Base-by-base conservation (phyloP, 371 early-diverging fungal species). In the Circinella minor region DNA sequence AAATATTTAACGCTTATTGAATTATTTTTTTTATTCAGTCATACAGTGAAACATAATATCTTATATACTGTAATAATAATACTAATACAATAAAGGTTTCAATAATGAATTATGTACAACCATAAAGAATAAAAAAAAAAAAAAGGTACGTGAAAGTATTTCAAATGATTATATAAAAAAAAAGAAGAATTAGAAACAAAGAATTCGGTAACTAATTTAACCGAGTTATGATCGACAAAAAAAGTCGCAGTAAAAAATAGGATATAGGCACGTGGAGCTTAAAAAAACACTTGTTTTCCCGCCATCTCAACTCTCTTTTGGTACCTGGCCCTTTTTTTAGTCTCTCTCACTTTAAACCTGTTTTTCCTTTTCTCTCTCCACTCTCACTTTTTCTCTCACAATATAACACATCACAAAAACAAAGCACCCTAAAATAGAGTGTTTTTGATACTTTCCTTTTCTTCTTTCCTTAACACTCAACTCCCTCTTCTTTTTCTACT, bases 181-280 rank as follows among this genome's bases (percentile, higher is more conserved):
- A n/a, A n/a, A n/a, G n/a, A n/a, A 27, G 27, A 2, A 27, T 27
- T 27, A 2, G 27, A 27, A 27, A 27, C 27, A 27, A 27, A 2
- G 27, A 27, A 57, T 34, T 57, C 57, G 57, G 57, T 6, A 57
- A 17, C 34, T 14, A 13, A 27, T 57, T 57, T 34, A 57, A 27
- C 57, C 57, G 57, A 57, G 7, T 13, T 51, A 51, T 1, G 43
- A 43, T 43, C 43, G 43, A 43, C 43, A 43, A 9, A 43, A 9
- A 43, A 27, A 27, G 27, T 27, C 27, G 27, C 43, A 43, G 11
- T 11, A 11, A 43, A 43, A 43, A 43, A 2, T 43, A 43, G 11
- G 11, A 6, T 43, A 11, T 43, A 14, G 27, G 6, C 57, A 57
- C 57, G 57, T 57, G 57, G 57, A 57, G 57, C 57, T 57, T 57